Evolutionary conservation across 2,329 filamentous ascomycete genomes (phyloP).

Genomic region (Penicillium oxalicum): DNA sequence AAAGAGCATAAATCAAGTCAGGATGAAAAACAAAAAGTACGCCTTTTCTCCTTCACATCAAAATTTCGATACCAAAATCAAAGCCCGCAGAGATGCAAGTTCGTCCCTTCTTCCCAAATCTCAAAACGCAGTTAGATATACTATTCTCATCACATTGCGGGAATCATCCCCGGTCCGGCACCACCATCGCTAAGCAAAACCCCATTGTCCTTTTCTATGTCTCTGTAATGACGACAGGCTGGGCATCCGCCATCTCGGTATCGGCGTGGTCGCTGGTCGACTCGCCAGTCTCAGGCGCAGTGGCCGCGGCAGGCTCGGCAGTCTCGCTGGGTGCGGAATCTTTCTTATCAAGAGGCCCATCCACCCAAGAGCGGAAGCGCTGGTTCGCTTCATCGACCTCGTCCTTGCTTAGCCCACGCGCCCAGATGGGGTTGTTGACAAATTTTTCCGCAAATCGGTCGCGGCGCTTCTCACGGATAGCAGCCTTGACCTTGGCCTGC

Average conservation of each 20-base stretch:
- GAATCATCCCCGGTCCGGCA: no score
- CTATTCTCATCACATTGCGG: no score
- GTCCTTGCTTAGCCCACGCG: conserved; percentile 45
- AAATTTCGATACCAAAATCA: background rate
- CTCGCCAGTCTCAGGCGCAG: conserved; percentile 2
- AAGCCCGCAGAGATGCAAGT: conserved; percentile 9
- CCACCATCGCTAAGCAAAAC: background rate
- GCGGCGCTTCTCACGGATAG: conserved; percentile 39
- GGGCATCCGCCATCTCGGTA: conserved; percentile 34
- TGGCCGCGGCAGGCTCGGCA: conserved; percentile 1
- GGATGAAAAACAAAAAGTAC: conserved; percentile 1
- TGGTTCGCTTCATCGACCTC: conserved; percentile 45
- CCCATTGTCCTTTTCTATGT: conserved; percentile 9
- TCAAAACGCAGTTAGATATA: background rate
- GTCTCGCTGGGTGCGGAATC: conserved; percentile 12
- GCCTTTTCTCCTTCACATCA: conserved; percentile 9
- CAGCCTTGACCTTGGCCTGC: conserved; percentile 30
- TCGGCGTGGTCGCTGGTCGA: conserved; percentile 20
- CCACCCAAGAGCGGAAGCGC: conserved; percentile 44
- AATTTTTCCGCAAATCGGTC: conserved; percentile 49
- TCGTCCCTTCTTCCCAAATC: background rate
- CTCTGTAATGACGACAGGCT: conserved; percentile 17
- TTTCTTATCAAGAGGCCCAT: conserved; percentile 25
- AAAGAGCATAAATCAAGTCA: background rate
- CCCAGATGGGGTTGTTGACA: conserved; percentile 49